Evolutionary conservation across 495 filamentous ascomycete genomes (phyloP).

Genomic region (Penicillium daleae): DNA sequence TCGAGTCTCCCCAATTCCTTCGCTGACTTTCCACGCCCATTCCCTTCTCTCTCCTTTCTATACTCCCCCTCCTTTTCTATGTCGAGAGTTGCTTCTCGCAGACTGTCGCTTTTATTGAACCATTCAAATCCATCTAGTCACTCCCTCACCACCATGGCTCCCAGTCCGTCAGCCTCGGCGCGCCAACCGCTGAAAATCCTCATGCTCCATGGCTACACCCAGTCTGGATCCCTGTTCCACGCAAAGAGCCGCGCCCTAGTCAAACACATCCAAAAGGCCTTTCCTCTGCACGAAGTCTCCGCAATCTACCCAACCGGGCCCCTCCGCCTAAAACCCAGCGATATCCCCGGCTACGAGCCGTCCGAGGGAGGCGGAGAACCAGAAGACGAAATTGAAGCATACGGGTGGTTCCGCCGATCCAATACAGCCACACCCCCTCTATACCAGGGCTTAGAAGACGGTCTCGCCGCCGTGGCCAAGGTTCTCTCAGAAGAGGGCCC

Average conservation of each 20-base stretch:
- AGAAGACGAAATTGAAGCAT: slow-evolving; percentile 61
- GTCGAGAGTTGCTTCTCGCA: background rate
- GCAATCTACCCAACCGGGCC: slow-evolving; percentile 59
- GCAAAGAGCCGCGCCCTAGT: slow-evolving; percentile 86
- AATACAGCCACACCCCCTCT: slow-evolving; percentile 48
- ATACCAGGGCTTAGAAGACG: slow-evolving; percentile 69
- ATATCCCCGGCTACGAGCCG: slow-evolving; percentile 70
- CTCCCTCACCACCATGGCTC: slow-evolving; percentile 23
- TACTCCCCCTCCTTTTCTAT: background rate
- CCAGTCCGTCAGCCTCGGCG: slow-evolving; percentile 19
- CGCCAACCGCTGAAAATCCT: slow-evolving; percentile 56
- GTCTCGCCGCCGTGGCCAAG: slow-evolving; percentile 61
- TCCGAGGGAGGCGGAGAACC: slow-evolving; percentile 41
- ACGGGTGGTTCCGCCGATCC: slow-evolving; percentile 83
- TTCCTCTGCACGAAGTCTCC: slow-evolving; percentile 58
- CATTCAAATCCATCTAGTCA: background rate
- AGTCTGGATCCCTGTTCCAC: slow-evolving; percentile 84
- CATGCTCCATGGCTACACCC: slow-evolving; percentile 78
- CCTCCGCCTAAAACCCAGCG: slow-evolving; percentile 60
- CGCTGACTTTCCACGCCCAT: background rate
- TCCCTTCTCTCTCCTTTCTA: background rate
- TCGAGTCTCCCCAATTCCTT: background rate
- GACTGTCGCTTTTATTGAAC: slow-evolving; percentile 4
- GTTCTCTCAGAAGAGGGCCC: slow-evolving; percentile 62
- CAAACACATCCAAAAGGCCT: slow-evolving; percentile 75